phyloP scores from a whole-genome alignment of 495 filamentous ascomycete genomes.

The Xylaria acuta region DNA sequence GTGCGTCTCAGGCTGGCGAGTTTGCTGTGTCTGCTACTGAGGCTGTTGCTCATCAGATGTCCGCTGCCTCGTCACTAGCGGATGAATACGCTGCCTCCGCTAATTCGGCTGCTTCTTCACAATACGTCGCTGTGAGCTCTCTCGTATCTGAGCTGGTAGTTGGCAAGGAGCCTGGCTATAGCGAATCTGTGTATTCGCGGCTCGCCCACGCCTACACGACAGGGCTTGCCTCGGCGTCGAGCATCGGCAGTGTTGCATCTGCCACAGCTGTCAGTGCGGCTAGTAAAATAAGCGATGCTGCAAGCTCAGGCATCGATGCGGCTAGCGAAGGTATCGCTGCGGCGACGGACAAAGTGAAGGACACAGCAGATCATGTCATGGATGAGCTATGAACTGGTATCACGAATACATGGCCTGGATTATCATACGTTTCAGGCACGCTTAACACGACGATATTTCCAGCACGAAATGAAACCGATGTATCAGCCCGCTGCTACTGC shows the following conservation, averaged over 20 bases:
- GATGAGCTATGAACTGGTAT: constrained; percentile 61
- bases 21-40: constrained; percentile 40
- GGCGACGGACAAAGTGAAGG: constrained; percentile 56
- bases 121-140: constrained; percentile 72
- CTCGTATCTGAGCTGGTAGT: constrained; percentile 78
- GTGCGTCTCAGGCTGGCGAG: constrained; percentile 33
- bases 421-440: not conserved
- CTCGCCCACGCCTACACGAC: constrained; percentile 66
- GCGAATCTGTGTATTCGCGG: constrained; percentile 77
- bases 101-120: constrained; percentile 57
- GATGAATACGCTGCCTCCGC: constrained; percentile 62
- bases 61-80: constrained; percentile 58
- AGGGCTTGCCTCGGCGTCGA: constrained; percentile 41
- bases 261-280: constrained; percentile 45
- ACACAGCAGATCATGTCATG: constrained; percentile 52
- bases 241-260: constrained; percentile 45
- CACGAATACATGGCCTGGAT: not conserved
- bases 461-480: not conserved
- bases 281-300: constrained; percentile 39
- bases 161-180: constrained; percentile 82
- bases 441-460: not conserved
- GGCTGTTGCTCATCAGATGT: constrained; percentile 37
- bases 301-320: constrained; percentile 41
- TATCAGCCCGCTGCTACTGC: not conserved
- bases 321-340: constrained; percentile 39